Evolutionary conservation across 2,329 filamentous ascomycete species (phyloP), one percentile per base, ranked within the genome.

Genomic region (Shiraia sp.): DNA sequence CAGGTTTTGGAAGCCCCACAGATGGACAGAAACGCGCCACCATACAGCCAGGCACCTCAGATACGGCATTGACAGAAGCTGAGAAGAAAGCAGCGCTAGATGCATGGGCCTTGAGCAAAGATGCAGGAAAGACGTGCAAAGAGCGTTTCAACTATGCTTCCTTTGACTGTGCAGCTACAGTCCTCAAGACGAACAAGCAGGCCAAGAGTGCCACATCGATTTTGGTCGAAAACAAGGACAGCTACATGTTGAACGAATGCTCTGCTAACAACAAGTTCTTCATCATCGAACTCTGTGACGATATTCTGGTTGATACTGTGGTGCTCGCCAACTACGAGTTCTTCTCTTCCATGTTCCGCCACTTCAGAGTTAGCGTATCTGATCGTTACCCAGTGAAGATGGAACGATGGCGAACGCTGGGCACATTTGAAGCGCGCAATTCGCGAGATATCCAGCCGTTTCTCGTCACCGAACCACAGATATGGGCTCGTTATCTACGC

Each of bases 291-390:
- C 78, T 99, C 22, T 97, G 90, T 68, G 90, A 95, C 57, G 81
- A 84, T 53, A 87, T 85, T 31, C 79, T 95, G 31, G 87, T 99
- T 44, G 93, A 99, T 65, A 99, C 93, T 0, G 79, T 99, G 28
- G 93, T 97, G n/a, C 78, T 99, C 39, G 93, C 92, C 48, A 99
- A 99, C 67, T 99, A 95, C 59, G 93, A 99, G 69, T 99, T 99
- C 75, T 99, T 99, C 75, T 96, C 90, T 40, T 96, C 90, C 65
- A 96, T 95, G 80, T 88, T 97, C 57, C 86, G 90, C 38, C 87
- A 85, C 33, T 96, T 99, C 68, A 81, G 88, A 36, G 83, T 97
- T 55, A 95, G 89, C 65, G 92, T 96, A 33, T 95, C 91, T 43
- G 93, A 97, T 72, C 84, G 90, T 42, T 97, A 96, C 69, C 93